Conservation (phyloP, 1,284 basidiomycete species). For the Ceratobasidium theobromae region DNA sequence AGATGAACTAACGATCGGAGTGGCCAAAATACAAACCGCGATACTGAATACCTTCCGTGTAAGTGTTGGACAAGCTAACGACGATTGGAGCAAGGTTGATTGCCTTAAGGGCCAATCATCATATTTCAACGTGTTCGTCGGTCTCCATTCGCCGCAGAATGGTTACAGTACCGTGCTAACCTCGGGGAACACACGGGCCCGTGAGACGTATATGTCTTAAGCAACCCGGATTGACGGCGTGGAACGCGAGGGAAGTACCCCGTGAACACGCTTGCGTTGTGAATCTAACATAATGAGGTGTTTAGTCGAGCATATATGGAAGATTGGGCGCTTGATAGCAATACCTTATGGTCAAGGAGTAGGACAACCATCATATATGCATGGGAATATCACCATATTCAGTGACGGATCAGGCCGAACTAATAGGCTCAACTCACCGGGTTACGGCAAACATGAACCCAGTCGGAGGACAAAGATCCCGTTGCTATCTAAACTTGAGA, state of each 20-base stretch:
- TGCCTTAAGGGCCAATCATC: neutral
- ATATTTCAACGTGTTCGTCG: neutral
- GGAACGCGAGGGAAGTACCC: slow-evolving; percentile 3
- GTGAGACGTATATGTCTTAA: slow-evolving; percentile 9
- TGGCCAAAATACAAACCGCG: too few relatives aligned
- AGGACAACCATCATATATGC: neutral
- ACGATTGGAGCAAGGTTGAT: neutral
- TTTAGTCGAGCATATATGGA: neutral
- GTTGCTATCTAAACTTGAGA: neutral
- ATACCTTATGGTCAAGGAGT: neutral
- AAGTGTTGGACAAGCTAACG: neutral
- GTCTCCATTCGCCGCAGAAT: slow-evolving; percentile 14
- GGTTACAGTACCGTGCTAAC: neutral
- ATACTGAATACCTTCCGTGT: too few relatives aligned
- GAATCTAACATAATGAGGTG: neutral
- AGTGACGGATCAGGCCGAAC: neutral
- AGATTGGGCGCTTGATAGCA: slow-evolving; percentile 30
- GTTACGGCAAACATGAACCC: neutral
- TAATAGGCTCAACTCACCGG: neutral
- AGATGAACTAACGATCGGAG: too few relatives aligned
- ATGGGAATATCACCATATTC: neutral
- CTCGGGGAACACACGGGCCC: neutral
- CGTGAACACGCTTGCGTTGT: neutral
- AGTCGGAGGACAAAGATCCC: neutral
- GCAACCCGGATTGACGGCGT: slow-evolving; percentile 1